Base-by-base conservation (phyloP, 2,329 filamentous ascomycete genomes). In the Sclerotinia subarctica region DNA sequence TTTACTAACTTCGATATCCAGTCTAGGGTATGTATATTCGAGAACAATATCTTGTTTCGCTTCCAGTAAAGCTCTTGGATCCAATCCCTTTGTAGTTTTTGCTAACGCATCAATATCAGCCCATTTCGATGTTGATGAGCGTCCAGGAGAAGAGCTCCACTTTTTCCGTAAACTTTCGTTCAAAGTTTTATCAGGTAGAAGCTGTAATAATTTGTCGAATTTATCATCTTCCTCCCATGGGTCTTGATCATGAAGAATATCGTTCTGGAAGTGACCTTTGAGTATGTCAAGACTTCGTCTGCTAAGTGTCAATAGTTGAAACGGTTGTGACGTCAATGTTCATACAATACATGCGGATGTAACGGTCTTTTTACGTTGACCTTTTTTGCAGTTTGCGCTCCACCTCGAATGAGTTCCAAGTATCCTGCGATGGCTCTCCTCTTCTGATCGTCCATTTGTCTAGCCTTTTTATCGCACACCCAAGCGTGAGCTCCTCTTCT, bases 1-100 rank as follows among this genome's bases (percentile, higher is more conserved):
- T 83, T 98, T 98, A 77, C 91, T 95, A 77, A 99, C 95, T 79
- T 97, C 93, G 70, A 95, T 94, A 83, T 99, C 95, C 66, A 99
- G 90, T 51, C 95, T 90, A 3, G 95, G 95, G 79, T 99, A 99
- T 8, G 95, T 97, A 81, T 99, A 98, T 80, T 99, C 95, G 42
- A 99, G 86, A 4, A 98, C 89, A 70, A 99, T 91, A 77, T 98
- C 95, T 78, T 97, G 93, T 80, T 97, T 98, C 29, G 93, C 93
- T 75, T 97, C 92, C 11, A 90, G 85, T 17, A 99, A 84, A 2
- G 89, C 87, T 71, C 85, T 87, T 0, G 88, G 79, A 73, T 95
- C 89, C n/a, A 97, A 85, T 13, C 85, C 84, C 75, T 88, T 90
- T 76, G 88, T 88, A 0, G 88, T 87, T 79, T 92, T 92, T 58